Conservation (phyloP, 192 early-diverging fungal genomes). For the Phlyctochytrium planicorne region DNA sequence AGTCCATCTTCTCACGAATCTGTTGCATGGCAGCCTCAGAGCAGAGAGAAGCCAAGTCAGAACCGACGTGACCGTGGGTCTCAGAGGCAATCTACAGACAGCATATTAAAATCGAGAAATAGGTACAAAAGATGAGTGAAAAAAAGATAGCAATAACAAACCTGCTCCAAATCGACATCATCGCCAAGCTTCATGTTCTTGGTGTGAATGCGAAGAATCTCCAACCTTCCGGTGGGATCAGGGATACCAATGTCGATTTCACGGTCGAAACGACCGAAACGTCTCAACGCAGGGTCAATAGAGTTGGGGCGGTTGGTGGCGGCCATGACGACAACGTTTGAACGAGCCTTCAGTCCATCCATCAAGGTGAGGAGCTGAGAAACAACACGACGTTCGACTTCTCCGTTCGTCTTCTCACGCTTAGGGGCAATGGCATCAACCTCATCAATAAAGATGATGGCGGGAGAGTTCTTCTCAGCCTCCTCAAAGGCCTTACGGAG, state of each 20-base stretch:
- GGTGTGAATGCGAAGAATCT: constrained; percentile 98
- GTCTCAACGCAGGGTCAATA: constrained; percentile 96
- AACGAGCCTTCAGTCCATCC: constrained; percentile 96
- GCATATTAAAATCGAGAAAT: constrained; percentile 7
- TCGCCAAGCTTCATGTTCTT: constrained; percentile 99
- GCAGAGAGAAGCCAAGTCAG: constrained; percentile 95
- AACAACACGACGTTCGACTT: constrained; percentile 98
- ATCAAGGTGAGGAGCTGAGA: constrained; percentile 97
- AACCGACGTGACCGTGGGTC: constrained; percentile 97
- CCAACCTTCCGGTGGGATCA: constrained; percentile 96
- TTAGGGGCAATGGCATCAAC: constrained; percentile 99
- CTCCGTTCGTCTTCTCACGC: constrained; percentile 98
- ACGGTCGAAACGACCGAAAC: constrained; percentile 98
- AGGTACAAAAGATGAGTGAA: not conserved
- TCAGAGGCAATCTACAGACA: constrained; percentile 77
- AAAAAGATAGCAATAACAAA: constrained; percentile 7
- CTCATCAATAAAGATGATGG: constrained; percentile 99
- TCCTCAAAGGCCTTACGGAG: constrained; percentile 98
- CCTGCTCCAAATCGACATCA: constrained; percentile 93
- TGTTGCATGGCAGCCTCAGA: constrained; percentile 99
- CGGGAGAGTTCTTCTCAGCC: constrained; percentile 95
- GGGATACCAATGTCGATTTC: constrained; percentile 99
- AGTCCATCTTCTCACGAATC: constrained; percentile 99
- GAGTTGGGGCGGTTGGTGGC: constrained; percentile 99
- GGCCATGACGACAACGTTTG: constrained; percentile 98